Conservation (phyloP, 176 grass and related monocot species). For the Rhipidocladum racemiflorum region DNA sequence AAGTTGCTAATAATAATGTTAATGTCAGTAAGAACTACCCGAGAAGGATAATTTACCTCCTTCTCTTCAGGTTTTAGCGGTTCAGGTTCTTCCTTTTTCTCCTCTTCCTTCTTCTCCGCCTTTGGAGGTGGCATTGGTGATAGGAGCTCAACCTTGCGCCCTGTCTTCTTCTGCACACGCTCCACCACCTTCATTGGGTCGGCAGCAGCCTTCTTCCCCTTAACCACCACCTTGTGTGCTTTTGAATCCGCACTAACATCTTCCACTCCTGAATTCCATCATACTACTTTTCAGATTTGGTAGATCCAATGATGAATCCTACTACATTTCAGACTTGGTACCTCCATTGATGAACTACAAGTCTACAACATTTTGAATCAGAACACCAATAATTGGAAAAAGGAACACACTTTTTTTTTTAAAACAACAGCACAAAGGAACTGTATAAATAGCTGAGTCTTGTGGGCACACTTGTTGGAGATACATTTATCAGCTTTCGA, state of each 20-base stretch:
- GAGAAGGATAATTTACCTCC: constrained; percentile 28
- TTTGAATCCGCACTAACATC: constrained; percentile 66
- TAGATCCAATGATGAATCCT: not conserved
- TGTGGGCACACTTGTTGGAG: not conserved
- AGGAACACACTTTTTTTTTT: not conserved
- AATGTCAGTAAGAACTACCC: not conserved
- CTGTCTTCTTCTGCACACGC: constrained; percentile 83
- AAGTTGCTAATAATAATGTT: not conserved
- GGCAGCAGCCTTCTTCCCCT: constrained; percentile 80
- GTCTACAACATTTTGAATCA: not conserved
- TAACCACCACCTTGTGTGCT: constrained; percentile 78
- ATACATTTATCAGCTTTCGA: not conserved
- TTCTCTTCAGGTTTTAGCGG: constrained; percentile 50
- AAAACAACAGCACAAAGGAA: not conserved
- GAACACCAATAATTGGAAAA: not conserved
- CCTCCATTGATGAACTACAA: not conserved
- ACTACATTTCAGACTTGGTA: not conserved
- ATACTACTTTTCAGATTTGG: constrained; percentile 35
- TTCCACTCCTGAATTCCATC: constrained; percentile 62
- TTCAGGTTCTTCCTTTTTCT: constrained; percentile 52
- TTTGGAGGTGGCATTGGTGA: constrained; percentile 47
- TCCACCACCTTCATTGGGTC: constrained; percentile 93
- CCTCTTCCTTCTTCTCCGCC: constrained; percentile 68
- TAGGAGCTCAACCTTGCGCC: constrained; percentile 84
- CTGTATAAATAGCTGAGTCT: not conserved